Conservation (phyloP, 345 rosid species). For the Salix arbutifolia region DNA sequence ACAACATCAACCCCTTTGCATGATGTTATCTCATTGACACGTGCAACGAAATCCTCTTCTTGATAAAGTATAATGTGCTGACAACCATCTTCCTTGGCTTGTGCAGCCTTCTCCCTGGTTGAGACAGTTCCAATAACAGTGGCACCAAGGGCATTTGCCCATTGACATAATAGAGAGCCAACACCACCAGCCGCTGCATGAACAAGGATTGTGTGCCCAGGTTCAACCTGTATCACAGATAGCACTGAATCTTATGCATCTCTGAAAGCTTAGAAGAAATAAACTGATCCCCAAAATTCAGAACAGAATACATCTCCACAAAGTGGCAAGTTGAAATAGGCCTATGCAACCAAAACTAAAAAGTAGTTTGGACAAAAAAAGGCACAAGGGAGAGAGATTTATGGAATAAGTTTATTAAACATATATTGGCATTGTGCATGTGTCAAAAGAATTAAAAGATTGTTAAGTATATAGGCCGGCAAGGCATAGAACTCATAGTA, state of each 20-base stretch:
- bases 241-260: too few species aligned
- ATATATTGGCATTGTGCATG: too few species aligned
- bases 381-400: too few species aligned
- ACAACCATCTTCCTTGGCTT: constrained; percentile 89
- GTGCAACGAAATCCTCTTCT: constrained; percentile 73
- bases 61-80: constrained; percentile 70
- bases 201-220: constrained; percentile 70
- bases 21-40: constrained; percentile 71
- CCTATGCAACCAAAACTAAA: too few species aligned
- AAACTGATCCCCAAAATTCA: neutral
- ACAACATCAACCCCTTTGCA: constrained; percentile 83
- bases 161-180: constrained; percentile 87
- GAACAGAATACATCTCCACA: too few species aligned
- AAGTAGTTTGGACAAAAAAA: too few species aligned
- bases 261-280: too few species aligned
- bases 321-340: too few species aligned
- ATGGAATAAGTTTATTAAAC: too few species aligned
- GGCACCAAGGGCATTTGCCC: constrained; percentile 90
- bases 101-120: constrained; percentile 77
- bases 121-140: constrained; percentile 84
- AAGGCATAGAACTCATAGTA: too few species aligned
- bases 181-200: constrained; percentile 98
- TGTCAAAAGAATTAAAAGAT: too few species aligned
- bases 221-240: constrained; percentile 46
- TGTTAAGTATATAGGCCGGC: too few species aligned